These are phyloP conservation scores for Sisymbrium irio DNA, from an alignment of 345 rosid species.

Conservation along the genomic window DNA sequence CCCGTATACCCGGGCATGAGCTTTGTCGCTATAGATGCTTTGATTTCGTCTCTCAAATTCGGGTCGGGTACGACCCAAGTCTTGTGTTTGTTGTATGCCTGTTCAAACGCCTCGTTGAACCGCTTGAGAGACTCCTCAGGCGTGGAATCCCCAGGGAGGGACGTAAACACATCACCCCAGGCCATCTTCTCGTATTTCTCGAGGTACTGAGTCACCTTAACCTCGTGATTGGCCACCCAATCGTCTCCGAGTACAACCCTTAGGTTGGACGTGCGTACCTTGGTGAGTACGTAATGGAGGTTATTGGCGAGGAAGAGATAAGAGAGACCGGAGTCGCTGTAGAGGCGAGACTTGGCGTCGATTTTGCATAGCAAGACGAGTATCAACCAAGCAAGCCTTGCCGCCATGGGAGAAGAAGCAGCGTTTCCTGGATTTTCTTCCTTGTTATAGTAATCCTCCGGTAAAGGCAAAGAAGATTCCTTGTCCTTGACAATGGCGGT, in stretches of 20 bases:
- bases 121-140: slow-evolving; percentile 36
- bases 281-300: slow-evolving; percentile 57
- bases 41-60: slow-evolving; percentile 51
- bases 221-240: slow-evolving; percentile 58
- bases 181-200: slow-evolving; percentile 59
- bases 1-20: slow-evolving; percentile 43
- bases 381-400: slow-evolving; percentile 29
- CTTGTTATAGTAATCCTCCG: slow-evolving; percentile 44
- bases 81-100: slow-evolving; percentile 48
- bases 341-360: slow-evolving; percentile 37
- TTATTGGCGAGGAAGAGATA: slow-evolving; percentile 52
- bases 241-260: slow-evolving; percentile 53
- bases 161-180: slow-evolving; percentile 50
- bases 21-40: slow-evolving; percentile 45
- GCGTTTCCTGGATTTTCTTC: slow-evolving; percentile 20
- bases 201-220: slow-evolving; percentile 51
- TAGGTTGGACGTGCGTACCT: slow-evolving; percentile 54
- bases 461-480: slow-evolving; percentile 55
- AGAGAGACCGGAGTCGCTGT: slow-evolving; percentile 29
- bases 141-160: slow-evolving; percentile 39
- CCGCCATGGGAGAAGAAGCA: slow-evolving; percentile 26
- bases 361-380: slow-evolving; percentile 35
- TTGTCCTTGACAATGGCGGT: slow-evolving; percentile 41
- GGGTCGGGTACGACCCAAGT: slow-evolving; percentile 60
- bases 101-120: slow-evolving; percentile 59